These are phyloP conservation scores for Vanrija humicola DNA, from an alignment of 1,284 basidiomycete species.

Conservation along the genomic window DNA sequence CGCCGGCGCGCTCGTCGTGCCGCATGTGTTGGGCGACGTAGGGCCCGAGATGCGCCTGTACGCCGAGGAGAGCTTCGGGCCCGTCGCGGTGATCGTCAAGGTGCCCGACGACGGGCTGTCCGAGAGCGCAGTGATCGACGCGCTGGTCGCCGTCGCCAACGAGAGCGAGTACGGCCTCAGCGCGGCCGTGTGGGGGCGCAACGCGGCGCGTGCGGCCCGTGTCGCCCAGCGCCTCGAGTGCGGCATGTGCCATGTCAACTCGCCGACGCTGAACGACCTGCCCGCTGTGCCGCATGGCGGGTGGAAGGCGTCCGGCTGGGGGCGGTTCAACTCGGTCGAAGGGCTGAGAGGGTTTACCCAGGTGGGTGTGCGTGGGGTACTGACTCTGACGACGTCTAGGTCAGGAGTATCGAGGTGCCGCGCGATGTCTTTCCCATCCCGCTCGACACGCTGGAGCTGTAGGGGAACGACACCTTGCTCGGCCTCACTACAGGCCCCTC, in stretches of 20 bases:
- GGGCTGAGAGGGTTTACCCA: constrained; percentile 20
- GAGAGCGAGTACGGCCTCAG: constrained; percentile 57
- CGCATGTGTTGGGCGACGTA: constrained; percentile 39
- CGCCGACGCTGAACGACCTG: constrained; percentile 12
- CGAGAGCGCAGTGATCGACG: constrained; percentile 46
- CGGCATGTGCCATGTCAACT: constrained; percentile 25
- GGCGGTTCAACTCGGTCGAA: constrained; percentile 31
- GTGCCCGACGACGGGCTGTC: constrained; percentile 10
- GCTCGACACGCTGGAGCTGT: constrained; percentile 13
- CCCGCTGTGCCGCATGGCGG: constrained; percentile 19
- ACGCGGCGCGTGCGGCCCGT: constrained; percentile 53
- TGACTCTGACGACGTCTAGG: neutral
- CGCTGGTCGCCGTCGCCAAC: constrained; percentile 53
- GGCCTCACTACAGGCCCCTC: too few species aligned
- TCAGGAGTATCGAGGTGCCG: constrained; percentile 11
- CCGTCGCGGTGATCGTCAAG: constrained; percentile 48
- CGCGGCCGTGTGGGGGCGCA: constrained; percentile 57
- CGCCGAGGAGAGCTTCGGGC: constrained; percentile 61
- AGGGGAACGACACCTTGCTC: neutral
- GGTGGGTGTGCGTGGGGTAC: neutral
- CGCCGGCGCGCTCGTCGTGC: too few species aligned
- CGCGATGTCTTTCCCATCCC: constrained; percentile 1
- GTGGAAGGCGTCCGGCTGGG: constrained; percentile 27
- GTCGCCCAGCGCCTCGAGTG: constrained; percentile 53
- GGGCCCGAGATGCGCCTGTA: constrained; percentile 56